Percentiles rank a stretch among this genome's conserved stretches.
Evolutionary conservation across 345 rosid genomes (phyloP).

Genomic region (Lagerstroemia speciosa): DNA sequence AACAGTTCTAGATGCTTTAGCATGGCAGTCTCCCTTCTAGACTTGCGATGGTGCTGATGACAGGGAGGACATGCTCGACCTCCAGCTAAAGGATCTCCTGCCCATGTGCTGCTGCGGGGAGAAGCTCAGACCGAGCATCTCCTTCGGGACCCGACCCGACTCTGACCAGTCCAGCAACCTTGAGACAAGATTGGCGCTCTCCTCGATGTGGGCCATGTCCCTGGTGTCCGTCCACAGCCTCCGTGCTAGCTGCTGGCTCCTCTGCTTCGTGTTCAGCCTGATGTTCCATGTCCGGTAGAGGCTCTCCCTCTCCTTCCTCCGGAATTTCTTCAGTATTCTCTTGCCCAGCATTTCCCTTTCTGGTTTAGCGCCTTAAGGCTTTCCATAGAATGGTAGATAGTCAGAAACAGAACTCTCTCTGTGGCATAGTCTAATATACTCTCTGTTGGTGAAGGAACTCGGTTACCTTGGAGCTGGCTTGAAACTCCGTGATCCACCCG

Average conservation of each 20-base stretch:
- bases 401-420: too few relatives aligned
- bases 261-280: conserved; percentile 43
- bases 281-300: conserved; percentile 70
- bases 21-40: background rate
- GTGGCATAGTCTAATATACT: background rate
- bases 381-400: background rate
- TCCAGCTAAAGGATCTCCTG: conserved; percentile 9
- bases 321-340: conserved; percentile 45
- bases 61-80: conserved; percentile 2
- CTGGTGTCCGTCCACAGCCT: conserved; percentile 51
- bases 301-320: conserved; percentile 52
- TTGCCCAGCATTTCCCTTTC: conserved; percentile 59
- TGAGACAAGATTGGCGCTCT: conserved; percentile 65
- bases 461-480: conserved; percentile 3
- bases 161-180: conserved; percentile 39
- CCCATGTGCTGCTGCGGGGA: background rate
- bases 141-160: conserved; percentile 2
- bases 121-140: conserved; percentile 12
- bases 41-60: background rate
- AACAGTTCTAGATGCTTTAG: too few relatives aligned
- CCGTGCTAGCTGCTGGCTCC: conserved; percentile 55
- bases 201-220: conserved; percentile 53
- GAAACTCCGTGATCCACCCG: background rate
- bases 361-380: conserved; percentile 49
- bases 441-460: background rate